A percentile compares a stretch with the other conserved stretches of the same genome.
phyloP scores from a whole-genome alignment of 1,284 basidiomycete species.

The Melampsora larici-populina region DNA sequence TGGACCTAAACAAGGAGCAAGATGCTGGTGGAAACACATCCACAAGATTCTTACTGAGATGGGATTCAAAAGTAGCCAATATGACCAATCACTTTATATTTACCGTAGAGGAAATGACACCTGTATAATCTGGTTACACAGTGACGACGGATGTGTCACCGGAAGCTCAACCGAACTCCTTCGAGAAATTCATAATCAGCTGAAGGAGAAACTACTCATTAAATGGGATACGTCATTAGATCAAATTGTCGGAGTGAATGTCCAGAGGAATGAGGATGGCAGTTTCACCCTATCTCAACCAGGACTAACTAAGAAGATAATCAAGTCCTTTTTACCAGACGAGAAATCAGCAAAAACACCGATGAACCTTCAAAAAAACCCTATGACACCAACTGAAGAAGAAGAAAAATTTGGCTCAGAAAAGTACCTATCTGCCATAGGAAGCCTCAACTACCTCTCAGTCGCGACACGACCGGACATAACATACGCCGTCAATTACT shows the following conservation, averaged over 20 bases:
- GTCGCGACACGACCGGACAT: conserved; percentile 7
- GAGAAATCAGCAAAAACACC: no score
- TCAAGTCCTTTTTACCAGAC: no score
- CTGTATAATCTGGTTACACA: background rate
- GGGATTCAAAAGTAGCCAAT: background rate
- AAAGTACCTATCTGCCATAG: background rate
- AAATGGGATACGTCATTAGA: background rate
- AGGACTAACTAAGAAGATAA: no score
- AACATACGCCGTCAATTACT: conserved; percentile 5
- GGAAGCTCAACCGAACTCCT: no score
- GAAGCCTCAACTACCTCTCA: conserved; percentile 5
- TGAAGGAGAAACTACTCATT: background rate
- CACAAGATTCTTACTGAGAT: background rate
- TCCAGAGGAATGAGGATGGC: background rate
- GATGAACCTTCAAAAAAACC: no score
- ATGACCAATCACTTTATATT: conserved; percentile 1
- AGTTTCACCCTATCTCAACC: background rate
- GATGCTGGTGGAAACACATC: conserved; percentile 34
- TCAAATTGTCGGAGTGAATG: background rate
- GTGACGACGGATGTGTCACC: background rate
- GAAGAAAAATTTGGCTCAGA: background rate
- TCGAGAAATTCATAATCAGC: background rate
- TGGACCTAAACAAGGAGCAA: background rate
- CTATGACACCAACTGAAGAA: no score
- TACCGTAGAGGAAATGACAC: background rate